Evolutionary conservation across 305 asterid species (phyloP), one percentile per base, ranked within the genome.

Genomic region (Plantago lanceolata): DNA sequence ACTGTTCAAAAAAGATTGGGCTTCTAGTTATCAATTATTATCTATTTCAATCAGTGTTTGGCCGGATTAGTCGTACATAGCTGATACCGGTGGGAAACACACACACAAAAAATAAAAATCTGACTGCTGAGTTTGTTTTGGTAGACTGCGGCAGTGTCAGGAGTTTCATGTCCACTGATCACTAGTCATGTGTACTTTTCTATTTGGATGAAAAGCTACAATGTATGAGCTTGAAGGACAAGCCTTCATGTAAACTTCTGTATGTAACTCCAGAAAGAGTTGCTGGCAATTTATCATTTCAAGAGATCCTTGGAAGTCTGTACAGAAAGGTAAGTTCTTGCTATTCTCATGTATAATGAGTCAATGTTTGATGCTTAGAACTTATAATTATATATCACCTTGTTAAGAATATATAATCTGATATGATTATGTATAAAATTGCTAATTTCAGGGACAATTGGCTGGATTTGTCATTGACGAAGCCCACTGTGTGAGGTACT

Each of bases 231-330:
- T 9, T 40, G 94, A 87, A 82, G 77, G 97, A 87, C 61, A 74
- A 61, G 33, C 98, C 98, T 61, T 85, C 96, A 19, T 92, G 96
- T 74, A 92, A 89, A 83, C 98, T 92, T 63, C 85, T 92, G 59
- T 89, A 92, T 72, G 94, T 85, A 73, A 92, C 98, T 64, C 98
- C 98, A 40, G 98, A 92, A 82, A 85, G 96, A 80, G 81, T 92
- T 73, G 96, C 90, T 68, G 97, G 98, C 79, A 92, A 89, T 76
- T 19, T 84, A 29, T 33, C 89, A 56, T 89, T 92, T 79, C 97
- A 92, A 72, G 96, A 92, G 66, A 70, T 77, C 74, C 82, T 92
- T 55, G 75, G 76, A 65, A 70, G 59, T 68, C 77, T 92, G 68
- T 81, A 85, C 75, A 65, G 68, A 68, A 89, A 85, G 97, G 97